Evolutionary conservation across 78 protist species (phyloP).

Genomic region (Pigoraptor vietnamica): DNA sequence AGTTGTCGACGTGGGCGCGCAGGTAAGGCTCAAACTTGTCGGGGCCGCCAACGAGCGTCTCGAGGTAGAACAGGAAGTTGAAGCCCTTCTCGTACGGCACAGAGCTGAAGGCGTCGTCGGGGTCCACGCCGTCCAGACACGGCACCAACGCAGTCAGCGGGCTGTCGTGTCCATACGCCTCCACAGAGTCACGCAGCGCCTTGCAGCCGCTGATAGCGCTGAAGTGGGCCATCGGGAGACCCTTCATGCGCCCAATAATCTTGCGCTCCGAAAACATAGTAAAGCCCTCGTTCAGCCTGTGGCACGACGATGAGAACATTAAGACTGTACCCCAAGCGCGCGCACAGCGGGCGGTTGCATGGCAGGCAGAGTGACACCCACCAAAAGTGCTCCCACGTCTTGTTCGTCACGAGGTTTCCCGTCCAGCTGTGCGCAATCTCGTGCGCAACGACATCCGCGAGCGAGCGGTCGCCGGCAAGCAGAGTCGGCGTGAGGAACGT

Average conservation of each 20-base stretch:
- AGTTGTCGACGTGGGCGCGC: slow-evolving; percentile 8
- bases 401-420: slow-evolving; percentile 71
- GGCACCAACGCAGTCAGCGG: slow-evolving; percentile 58
- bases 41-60: slow-evolving; percentile 50
- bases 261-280: slow-evolving; percentile 71
- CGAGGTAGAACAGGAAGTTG: slow-evolving; percentile 61
- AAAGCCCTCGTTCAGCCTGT: slow-evolving; percentile 41
- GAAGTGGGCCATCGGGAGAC: slow-evolving; percentile 39
- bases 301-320: neutral
- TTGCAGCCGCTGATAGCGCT: slow-evolving; percentile 48
- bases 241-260: slow-evolving; percentile 46
- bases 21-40: slow-evolving; percentile 40
- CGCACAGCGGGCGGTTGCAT: no score
- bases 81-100: slow-evolving; percentile 84
- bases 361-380: no score
- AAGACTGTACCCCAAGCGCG: no score
- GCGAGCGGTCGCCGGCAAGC: slow-evolving; percentile 70
- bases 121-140: slow-evolving; percentile 54
- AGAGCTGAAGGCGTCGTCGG: slow-evolving; percentile 75
- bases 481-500: slow-evolving; percentile 79
- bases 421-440: slow-evolving; percentile 60
- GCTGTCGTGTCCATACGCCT: slow-evolving; percentile 18
- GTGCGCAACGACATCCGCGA: slow-evolving; percentile 75
- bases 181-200: slow-evolving; percentile 38
- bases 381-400: slow-evolving; percentile 50